These are phyloP conservation scores for Naegleria fowleri DNA, from an alignment of 208 protist genomes.

Conservation along the genomic window DNA sequence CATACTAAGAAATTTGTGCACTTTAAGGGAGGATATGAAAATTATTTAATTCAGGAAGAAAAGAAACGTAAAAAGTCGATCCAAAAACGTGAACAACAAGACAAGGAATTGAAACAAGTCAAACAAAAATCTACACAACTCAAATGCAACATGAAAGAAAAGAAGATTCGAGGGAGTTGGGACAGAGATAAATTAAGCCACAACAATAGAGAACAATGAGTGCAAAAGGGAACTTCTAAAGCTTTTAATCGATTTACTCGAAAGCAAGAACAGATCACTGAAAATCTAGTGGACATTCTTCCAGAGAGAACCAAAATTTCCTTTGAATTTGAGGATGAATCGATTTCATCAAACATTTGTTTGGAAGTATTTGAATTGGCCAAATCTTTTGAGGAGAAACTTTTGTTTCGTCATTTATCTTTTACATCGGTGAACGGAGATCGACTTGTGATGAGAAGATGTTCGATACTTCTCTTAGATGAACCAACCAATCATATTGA, in stretches of 20 bases:
- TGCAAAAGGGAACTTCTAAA: constrained; percentile 30
- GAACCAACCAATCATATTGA: constrained; percentile 26
- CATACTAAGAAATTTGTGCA: constrained; percentile 46
- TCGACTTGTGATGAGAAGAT: constrained; percentile 14
- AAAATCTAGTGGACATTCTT: not conserved
- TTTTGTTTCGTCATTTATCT: constrained; percentile 41
- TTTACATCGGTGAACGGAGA: constrained; percentile 55
- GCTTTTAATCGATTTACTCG: constrained; percentile 20
- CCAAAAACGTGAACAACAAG: constrained; percentile 49
- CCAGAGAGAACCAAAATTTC: constrained; percentile 33
- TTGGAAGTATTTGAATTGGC: not conserved
- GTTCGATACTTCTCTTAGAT: constrained; percentile 12
- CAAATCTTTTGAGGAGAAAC: constrained; percentile 3
- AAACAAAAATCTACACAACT: constrained; percentile 53
- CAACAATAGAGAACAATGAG: constrained; percentile 50
- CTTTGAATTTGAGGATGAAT: constrained; percentile 14
- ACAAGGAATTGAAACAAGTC: constrained; percentile 46
- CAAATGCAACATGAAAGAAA: constrained; percentile 36
- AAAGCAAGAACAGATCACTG: constrained; percentile 17
- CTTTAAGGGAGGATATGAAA: constrained; percentile 63
- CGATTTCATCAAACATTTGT: not conserved
- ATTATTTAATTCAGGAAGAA: constrained; percentile 59
- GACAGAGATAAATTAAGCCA: constrained; percentile 46
- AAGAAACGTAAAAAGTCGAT: constrained; percentile 52
- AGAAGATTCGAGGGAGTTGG: constrained; percentile 4